Evolutionary conservation across 306 rosid species (phyloP).

Genomic region (Glycine soja): DNA sequence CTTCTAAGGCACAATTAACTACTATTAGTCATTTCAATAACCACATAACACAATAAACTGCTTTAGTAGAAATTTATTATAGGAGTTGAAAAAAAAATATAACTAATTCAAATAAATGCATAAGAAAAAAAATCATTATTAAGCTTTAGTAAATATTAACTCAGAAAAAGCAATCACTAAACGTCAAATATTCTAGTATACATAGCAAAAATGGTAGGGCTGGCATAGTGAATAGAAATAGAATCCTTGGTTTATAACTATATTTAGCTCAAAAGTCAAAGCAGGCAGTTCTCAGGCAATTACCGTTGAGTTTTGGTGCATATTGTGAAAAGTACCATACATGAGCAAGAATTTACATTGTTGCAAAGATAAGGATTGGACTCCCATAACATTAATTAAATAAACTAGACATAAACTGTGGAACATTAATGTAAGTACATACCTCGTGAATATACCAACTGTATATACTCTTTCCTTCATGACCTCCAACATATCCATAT

Average conservation of each 20-base stretch:
- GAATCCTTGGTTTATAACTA: neutral
- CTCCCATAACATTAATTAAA: neutral
- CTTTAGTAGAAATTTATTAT: too few species aligned
- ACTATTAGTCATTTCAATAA: neutral
- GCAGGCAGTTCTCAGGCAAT: neutral
- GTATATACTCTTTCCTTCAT: slow-evolving; percentile 95
- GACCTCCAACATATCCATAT: slow-evolving; percentile 98
- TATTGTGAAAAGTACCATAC: neutral
- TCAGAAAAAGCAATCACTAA: neutral
- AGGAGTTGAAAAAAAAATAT: neutral
- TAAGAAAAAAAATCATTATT: neutral
- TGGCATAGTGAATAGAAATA: neutral
- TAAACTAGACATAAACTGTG: neutral
- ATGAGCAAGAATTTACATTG: neutral
- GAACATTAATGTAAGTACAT: slow-evolving; percentile 37
- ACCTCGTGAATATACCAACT: slow-evolving; percentile 96
- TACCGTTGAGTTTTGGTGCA: too few species aligned
- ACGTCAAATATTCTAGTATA: neutral
- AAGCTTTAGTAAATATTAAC: neutral
- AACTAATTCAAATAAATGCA: neutral
- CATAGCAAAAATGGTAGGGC: neutral
- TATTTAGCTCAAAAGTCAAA: neutral
- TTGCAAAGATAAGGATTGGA: neutral
- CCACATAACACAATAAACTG: neutral
- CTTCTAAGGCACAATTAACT: neutral